phyloP scores from a whole-genome alignment of 2,329 filamentous ascomycete species.

The Penicillium sp. region DNA sequence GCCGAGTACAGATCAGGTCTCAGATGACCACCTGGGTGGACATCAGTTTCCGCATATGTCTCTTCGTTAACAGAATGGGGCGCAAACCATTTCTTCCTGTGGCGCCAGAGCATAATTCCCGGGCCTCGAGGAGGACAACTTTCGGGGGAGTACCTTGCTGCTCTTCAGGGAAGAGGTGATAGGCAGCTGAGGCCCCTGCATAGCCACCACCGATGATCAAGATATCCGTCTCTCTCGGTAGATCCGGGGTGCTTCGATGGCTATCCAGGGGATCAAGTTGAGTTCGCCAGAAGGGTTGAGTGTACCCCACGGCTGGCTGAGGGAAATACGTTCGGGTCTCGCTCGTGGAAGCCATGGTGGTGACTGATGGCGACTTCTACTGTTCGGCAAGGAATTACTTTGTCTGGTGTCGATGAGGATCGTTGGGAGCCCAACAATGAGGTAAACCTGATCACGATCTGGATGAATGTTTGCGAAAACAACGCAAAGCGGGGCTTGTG shows the following conservation, averaged over 20 bases:
- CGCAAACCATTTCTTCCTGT: slow-evolving; percentile 45
- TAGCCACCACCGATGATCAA: slow-evolving; percentile 51
- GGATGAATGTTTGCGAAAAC: background rate
- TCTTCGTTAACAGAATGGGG: too few species aligned
- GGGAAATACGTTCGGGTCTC: background rate
- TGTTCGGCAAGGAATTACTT: too few species aligned
- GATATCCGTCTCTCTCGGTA: slow-evolving; percentile 45
- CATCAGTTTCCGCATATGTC: background rate
- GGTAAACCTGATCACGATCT: background rate
- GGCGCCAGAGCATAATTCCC: slow-evolving; percentile 44
- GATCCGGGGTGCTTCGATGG: slow-evolving; percentile 7
- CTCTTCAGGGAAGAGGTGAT: slow-evolving; percentile 37
- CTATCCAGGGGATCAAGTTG: slow-evolving; percentile 1
- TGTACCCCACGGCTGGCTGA: slow-evolving; percentile 1
- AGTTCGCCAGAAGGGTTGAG: slow-evolving; percentile 2
- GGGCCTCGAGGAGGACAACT: slow-evolving; percentile 42
- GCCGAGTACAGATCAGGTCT: slow-evolving; percentile 45
- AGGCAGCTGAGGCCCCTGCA: slow-evolving; percentile 46
- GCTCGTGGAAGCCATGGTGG: background rate
- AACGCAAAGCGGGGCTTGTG: background rate
- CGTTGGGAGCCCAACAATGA: background rate
- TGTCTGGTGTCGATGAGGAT: too few species aligned
- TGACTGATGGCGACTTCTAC: background rate
- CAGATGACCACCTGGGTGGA: slow-evolving; percentile 38
- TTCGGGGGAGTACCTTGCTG: slow-evolving; percentile 15